Evolutionary conservation across 1,284 basidiomycete species (phyloP), one percentile per base, ranked within the genome.

Genomic region (Bjerkandera adusta): DNA sequence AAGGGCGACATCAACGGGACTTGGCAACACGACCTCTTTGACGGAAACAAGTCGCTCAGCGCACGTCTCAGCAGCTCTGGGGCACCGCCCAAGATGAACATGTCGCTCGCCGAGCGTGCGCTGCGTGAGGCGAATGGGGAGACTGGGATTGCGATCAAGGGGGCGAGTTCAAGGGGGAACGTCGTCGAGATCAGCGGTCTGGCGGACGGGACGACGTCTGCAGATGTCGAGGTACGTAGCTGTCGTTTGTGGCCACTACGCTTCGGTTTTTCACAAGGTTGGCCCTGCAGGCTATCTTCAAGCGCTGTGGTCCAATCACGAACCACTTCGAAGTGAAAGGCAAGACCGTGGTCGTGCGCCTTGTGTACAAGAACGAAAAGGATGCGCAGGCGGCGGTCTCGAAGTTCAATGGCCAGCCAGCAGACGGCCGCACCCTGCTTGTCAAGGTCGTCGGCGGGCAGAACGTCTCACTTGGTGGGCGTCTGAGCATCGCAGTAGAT

Each of bases 321-420:
- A 69, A 73, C 21, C 74, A 83, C 15, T n/a, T n/a, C n/a, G 62
- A 71, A n/a, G 61, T 68, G 4, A 54, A 66, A 1, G 57, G 63
- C 32, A 60, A 67, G 18, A 63, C 59, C 3, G 81, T 86, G 6
- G 66, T 73, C 2, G 85, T 92, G 39, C 80, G 88, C 20, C 69
- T 93, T 18, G 85, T 85, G 13, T 85, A 88, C 71, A 85, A 89
- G 57, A 70, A 72, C 36, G 67, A 82, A 5, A 65, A 73, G 0
- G 74, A 83, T 32, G 91, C 91, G 0, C 68, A 77, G 15, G 71
- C 74, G 4, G 85, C 90, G 4, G 81, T 92, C 2, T 62, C 74
- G 54, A 83, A 84, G 57, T 94, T 90, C 64, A 68, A 94, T 66
- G 82, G 81, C 34, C 85, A 89, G 56, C 80, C 83, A 8, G 91